Base-by-base conservation (phyloP, 306 rosid genomes). In the Dalbergia cultrata region DNA sequence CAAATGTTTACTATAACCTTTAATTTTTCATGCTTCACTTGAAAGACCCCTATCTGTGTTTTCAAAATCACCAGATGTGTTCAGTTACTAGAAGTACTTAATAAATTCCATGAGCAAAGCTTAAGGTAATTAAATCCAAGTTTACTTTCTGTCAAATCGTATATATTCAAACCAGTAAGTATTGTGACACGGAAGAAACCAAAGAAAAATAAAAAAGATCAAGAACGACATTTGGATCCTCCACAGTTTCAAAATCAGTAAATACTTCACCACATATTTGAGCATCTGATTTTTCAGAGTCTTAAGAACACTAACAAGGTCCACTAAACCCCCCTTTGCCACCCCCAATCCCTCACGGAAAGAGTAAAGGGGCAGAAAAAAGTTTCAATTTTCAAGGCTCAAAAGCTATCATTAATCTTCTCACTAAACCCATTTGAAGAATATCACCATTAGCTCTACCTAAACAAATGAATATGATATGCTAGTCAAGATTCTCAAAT, bases 11-110 rank as follows among this genome's bases (percentile, higher is more conserved):
- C 17, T 26, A 18, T 65, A 26, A 65, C n/a, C 31, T 26, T 21
- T 35, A 35, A 8, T 34, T 18, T 19, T 65, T 34, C 26, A 18
- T 4, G 62, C 13, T 21, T 77, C 16, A 17, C 70, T 61, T 61
- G 59, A 49, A 63, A 76, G 37, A 76, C 6, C 18, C 6, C 18
- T 34, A 7, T 7, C 39, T 72, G 21, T 35, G 12, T 76, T 47
- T 49, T 65, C 31, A 76, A 65, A 56, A 65, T 43, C 74, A 76
- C 43, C 13, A 54, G 14, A 62, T 13, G 64, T 33, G 22, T 63
- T n/a, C 50, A 61, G 34, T 45, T 13, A 61, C 70, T 60, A 17
- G 59, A 59, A 74, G 19, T 10, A 45, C 68, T 12, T 2, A 14
- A 74, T 19, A 22, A 7, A 74, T 70, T 37, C 52, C 13, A 49